Conservation (phyloP, 495 filamentous ascomycete species). For the Physcia stellaris region DNA sequence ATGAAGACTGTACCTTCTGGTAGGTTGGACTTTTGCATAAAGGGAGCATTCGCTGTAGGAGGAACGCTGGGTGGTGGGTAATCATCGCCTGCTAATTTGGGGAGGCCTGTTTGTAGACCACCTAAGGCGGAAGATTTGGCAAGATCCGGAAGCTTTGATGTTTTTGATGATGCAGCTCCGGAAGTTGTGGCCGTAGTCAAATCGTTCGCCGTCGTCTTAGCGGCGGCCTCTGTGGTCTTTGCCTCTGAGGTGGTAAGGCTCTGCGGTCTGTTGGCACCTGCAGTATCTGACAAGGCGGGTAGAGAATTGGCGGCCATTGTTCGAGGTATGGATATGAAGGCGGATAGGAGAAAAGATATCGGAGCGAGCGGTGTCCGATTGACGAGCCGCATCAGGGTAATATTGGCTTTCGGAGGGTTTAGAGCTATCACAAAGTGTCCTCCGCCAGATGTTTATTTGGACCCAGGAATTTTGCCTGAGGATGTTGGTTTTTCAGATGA, state of each 20-base stretch:
- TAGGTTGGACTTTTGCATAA: constrained; percentile 82
- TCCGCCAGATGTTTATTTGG: too few species aligned
- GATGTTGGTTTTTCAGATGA: too few species aligned
- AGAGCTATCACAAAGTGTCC: too few species aligned
- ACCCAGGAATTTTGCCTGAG: too few species aligned
- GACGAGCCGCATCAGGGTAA: too few species aligned
- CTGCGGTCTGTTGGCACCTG: not conserved
- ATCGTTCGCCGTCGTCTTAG: constrained; percentile 14
- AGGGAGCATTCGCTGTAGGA: constrained; percentile 72
- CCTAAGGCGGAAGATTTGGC: constrained; percentile 8
- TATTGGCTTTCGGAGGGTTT: too few species aligned
- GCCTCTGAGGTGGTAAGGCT: constrained; percentile 9
- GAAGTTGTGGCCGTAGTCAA: constrained; percentile 12
- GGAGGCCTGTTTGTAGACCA: constrained; percentile 14
- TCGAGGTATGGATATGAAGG: too few species aligned
- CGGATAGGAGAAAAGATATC: too few species aligned
- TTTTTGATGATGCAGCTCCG: constrained; percentile 13
- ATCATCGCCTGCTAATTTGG: constrained; percentile 23
- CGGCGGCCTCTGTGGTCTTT: constrained; percentile 15
- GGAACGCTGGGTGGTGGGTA: constrained; percentile 59
- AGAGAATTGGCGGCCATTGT: too few species aligned
- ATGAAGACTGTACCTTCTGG: constrained; percentile 97
- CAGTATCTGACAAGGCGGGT: constrained; percentile 5
- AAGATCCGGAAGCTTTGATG: constrained; percentile 8
- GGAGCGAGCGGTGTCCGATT: too few species aligned